Percentiles rank a stretch among this genome's conserved stretches.
Conservation (phyloP, 2,329 filamentous ascomycete genomes). For the Nigrospora oryzae region DNA sequence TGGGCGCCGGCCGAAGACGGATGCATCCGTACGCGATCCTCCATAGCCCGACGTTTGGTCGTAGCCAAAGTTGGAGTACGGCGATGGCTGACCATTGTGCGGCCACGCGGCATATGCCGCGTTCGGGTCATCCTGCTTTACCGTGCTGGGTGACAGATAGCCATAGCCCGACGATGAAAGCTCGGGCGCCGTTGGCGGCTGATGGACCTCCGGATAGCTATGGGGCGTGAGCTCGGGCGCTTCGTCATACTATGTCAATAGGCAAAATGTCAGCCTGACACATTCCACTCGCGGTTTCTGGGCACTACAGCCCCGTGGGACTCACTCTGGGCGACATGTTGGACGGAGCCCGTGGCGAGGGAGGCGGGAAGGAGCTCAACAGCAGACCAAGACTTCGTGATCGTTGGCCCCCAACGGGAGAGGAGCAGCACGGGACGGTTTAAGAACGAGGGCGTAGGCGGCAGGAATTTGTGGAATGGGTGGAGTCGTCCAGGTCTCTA, state of each 20-base stretch:
- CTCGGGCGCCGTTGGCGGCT: constrained; percentile 16
- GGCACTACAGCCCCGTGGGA: too few relatives aligned
- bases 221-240: constrained; percentile 19
- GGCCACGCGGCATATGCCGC: constrained; percentile 5
- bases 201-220: constrained; percentile 18
- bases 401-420: too few relatives aligned
- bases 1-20: constrained; percentile 2
- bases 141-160: too few relatives aligned
- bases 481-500: too few relatives aligned
- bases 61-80: constrained; percentile 7
- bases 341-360: too few relatives aligned
- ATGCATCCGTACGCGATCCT: constrained; percentile 6
- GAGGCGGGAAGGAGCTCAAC: too few relatives aligned
- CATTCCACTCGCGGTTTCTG: too few relatives aligned
- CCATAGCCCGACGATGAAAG: constrained; percentile 1
- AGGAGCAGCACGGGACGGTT: too few relatives aligned
- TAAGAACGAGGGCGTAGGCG: too few relatives aligned
- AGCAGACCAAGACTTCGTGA: too few relatives aligned
- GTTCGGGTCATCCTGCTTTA: constrained; percentile 10
- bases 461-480: too few relatives aligned
- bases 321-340: not conserved
- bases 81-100: not conserved
- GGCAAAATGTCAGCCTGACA: not conserved
- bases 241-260: constrained; percentile 15
- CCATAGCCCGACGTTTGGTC: constrained; percentile 9